Evolutionary conservation across 2,329 filamentous ascomycete genomes (phyloP), one percentile per base, ranked within the genome.

Genomic region (Orbilia brochopaga): DNA sequence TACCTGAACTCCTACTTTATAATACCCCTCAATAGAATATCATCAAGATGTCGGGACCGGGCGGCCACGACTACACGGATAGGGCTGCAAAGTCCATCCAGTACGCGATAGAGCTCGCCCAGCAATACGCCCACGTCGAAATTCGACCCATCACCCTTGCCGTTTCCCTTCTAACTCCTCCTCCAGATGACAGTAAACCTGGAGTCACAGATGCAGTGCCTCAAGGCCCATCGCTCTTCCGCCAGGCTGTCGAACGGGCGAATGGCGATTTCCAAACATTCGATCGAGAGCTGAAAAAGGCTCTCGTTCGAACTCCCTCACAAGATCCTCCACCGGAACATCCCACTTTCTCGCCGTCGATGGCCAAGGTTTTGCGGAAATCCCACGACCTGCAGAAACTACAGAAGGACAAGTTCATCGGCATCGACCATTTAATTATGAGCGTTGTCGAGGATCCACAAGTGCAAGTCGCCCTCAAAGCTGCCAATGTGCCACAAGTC

Each of bases 361-460:
- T 97, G 80, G 87, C 88, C 74, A 90, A 89, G 76, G 85, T 97
- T 65, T 84, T 99, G 57, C 86, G 92, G 76, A 87, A 90, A 75
- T 92, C 94, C 1, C 88, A 90, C 79, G 92, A 97, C 32, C 81
- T 99, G 61, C 93, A 95, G 77, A 96, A 95, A 82, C 92, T 92
- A n/a, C 94, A 99, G 78, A 97, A 97, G 77, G 94, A 99, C 79
- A 91, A 87, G 75, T 99, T 88, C 80, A 90, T 99, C 74, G 94
- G 93, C 44, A 88, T 97, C 69, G 94, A 97, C 80, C 94, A 99
- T 79, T 84, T 99, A 57, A 97, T 99, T 78, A 88, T 88, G 74
- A 88, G 90, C 1, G 83, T 97, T 21, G 86, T 88, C 11, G 92
- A 97, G 77, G 94, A 99, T 76, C 75, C 84, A 5, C 83, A 85